These are phyloP conservation scores for Saksenaea oblongispora DNA, from an alignment of 371 early-diverging fungal genomes.

Conservation along the genomic window DNA sequence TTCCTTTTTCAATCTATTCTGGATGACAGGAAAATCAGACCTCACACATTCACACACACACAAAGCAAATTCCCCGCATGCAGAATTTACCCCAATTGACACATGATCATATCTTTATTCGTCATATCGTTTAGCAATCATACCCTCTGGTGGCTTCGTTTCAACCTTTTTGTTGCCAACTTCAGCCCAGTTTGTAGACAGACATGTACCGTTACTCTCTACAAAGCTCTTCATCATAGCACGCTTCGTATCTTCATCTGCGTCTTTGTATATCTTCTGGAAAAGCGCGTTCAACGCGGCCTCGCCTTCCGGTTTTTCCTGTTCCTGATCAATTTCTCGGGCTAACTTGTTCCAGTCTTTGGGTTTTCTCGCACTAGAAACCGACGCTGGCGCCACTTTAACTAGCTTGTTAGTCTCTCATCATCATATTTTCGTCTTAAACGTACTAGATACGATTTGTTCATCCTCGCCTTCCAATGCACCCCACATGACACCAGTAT, in stretches of 20 bases:
- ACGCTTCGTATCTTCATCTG: conserved; percentile 86
- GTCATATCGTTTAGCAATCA: conserved; percentile 65
- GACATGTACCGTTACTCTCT: conserved; percentile 94
- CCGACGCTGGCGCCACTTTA: conserved; percentile 24
- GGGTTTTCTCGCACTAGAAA: conserved; percentile 48
- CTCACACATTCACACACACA: neutral
- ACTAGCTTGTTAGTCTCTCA: neutral
- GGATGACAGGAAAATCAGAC: neutral
- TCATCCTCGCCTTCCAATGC: conserved; percentile 75
- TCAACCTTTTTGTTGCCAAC: conserved; percentile 83
- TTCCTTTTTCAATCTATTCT: neutral
- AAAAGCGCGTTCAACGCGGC: conserved; percentile 87
- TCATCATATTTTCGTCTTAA: neutral
- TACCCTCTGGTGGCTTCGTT: conserved; percentile 90
- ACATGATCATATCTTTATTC: neutral
- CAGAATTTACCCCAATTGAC: neutral
- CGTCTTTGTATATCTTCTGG: conserved; percentile 89
- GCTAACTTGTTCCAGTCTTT: conserved; percentile 86
- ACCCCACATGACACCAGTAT: conserved; percentile 76
- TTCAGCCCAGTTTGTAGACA: conserved; percentile 97
- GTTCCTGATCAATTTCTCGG: conserved; percentile 62
- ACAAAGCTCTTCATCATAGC: conserved; percentile 99
- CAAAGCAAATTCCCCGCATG: neutral
- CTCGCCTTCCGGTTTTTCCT: conserved; percentile 86
- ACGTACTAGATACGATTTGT: conserved; percentile 31